These are phyloP conservation scores for Tulasnella calospora DNA, from an alignment of 768 basidiomycete genomes.

Conservation along the genomic window DNA sequence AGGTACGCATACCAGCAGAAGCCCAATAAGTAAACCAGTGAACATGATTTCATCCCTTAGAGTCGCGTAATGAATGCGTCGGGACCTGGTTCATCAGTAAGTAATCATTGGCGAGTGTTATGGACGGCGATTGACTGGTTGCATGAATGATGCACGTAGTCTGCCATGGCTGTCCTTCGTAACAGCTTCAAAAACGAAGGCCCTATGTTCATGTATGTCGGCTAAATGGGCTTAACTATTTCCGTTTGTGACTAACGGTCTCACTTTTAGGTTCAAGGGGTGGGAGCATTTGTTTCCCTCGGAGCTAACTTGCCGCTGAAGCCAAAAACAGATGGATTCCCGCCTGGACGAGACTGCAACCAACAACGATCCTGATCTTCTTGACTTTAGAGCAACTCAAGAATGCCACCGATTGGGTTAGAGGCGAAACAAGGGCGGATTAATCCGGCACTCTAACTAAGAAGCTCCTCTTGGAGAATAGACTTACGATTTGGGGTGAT, in stretches of 20 bases:
- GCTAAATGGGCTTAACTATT: neutral
- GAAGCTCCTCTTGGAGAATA: neutral
- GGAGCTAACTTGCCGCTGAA: neutral
- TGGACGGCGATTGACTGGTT: neutral
- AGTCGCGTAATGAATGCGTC: slow-evolving; percentile 88
- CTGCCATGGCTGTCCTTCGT: slow-evolving; percentile 65
- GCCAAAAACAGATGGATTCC: slow-evolving; percentile 58
- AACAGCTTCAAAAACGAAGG: slow-evolving; percentile 68
- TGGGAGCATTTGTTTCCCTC: neutral
- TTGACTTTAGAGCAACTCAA: slow-evolving; percentile 56
- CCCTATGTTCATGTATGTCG: slow-evolving; percentile 64
- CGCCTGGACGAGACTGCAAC: slow-evolving; percentile 79
- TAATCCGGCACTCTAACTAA: neutral
- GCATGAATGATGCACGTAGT: slow-evolving; percentile 40
- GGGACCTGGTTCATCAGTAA: slow-evolving; percentile 68
- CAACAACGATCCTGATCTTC: slow-evolving; percentile 85
- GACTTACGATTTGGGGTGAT: neutral
- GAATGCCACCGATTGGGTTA: slow-evolving; percentile 11
- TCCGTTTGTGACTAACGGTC: neutral
- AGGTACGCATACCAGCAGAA: slow-evolving; percentile 41
- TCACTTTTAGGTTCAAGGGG: slow-evolving; percentile 56
- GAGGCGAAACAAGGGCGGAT: neutral
- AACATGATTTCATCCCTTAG: slow-evolving; percentile 34
- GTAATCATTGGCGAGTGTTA: slow-evolving; percentile 32
- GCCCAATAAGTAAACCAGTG: neutral